Evolutionary conservation across 495 filamentous ascomycete species (phyloP).

Genomic region (Apodospora peruviana): DNA sequence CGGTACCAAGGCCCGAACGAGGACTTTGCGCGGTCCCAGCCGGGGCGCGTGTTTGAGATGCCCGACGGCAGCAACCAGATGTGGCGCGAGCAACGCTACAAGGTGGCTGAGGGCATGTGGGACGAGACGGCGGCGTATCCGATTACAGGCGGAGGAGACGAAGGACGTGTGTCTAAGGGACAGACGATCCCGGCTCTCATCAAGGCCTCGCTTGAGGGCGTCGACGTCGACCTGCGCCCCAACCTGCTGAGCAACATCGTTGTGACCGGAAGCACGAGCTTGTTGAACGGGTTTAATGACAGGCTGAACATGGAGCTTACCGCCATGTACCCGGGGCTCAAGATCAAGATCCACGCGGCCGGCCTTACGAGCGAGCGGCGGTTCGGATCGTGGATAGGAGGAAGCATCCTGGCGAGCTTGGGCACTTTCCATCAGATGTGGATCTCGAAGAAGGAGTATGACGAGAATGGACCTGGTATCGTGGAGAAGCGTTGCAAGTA

Average conservation of each 20-base stretch:
- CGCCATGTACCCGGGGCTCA: constrained; percentile 69
- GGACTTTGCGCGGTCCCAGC: constrained; percentile 58
- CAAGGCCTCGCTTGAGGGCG: constrained; percentile 64
- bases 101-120: constrained; percentile 80
- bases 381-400: constrained; percentile 93
- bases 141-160: constrained; percentile 12
- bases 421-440: constrained; percentile 99
- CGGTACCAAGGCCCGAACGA: constrained; percentile 57
- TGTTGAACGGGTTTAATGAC: constrained; percentile 86
- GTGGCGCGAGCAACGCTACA: constrained; percentile 80
- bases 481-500: constrained; percentile 78
- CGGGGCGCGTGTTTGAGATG: constrained; percentile 88
- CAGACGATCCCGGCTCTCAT: constrained; percentile 78
- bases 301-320: constrained; percentile 78
- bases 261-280: constrained; percentile 77
- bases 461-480: constrained; percentile 65
- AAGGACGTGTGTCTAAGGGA: constrained; percentile 46
- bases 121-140: constrained; percentile 65
- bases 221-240: constrained; percentile 86
- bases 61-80: constrained; percentile 90
- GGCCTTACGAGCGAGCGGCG: constrained; percentile 80
- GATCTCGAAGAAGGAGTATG: constrained; percentile 83
- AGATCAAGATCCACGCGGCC: constrained; percentile 78
- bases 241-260: constrained; percentile 83
- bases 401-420: constrained; percentile 90